Base-by-base conservation (phyloP, 2,329 filamentous ascomycete species). In the Cladosporium austrohemisphaericum region DNA sequence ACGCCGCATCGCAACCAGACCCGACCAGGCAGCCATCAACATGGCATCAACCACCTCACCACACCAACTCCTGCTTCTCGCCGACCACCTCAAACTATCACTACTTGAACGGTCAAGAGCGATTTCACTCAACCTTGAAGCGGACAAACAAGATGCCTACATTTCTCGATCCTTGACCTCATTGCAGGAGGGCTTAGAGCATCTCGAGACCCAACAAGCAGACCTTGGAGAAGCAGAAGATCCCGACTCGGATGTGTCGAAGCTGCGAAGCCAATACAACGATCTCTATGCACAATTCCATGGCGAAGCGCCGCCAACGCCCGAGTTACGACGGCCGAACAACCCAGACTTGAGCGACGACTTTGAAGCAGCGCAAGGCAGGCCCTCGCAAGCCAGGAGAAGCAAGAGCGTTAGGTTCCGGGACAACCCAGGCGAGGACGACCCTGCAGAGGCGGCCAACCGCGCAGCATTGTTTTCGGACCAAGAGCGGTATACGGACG, bases 11-110 rank as follows among this genome's bases (percentile, higher is more conserved):
- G 22, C 37, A 16, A 11, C 9, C 14, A 23, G 10, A 25, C 14
- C 37, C 22, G 4, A 19, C 31, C 9, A 35, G 19, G 9, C 41
- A 18, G 14, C 41, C 22, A 19, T n/a, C n/a, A 45, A 26, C 28
- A 49, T 49, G 46, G 19, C 36, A n/a, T 33, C 46, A 26, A 40
- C 60, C 32, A 54, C 55, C 6, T 53, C 60, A 22, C 75, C 80
- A 41, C 77, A 78, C 11, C 91, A 96, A 69, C 84, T 97, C 58
- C 89, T 91, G 67, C 85, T 97, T 47, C 82, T 97, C 51, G 89
- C 91, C 63, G 93, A 98, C 72, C 92, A 97, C 71, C 88, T 97
- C 76, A 96, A 97, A 72, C 81, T 97, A 54, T 95, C 91, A 11
- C 79, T 98, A 13, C 83, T 97, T 20, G 93, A 97, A 74, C 84